Conservation (phyloP, 257 asterid genomes). For the Forsythia viridissima region DNA sequence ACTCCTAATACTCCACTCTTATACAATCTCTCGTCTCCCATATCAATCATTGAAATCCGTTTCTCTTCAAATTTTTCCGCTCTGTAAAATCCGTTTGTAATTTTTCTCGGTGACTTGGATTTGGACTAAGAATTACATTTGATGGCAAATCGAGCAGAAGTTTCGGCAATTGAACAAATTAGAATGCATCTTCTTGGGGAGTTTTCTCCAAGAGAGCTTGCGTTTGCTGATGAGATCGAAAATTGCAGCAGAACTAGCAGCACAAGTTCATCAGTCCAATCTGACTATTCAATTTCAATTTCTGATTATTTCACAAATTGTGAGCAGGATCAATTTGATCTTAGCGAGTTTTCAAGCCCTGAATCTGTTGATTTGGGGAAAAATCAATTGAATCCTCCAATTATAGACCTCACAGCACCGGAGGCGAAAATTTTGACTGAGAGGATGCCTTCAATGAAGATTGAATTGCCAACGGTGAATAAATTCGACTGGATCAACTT, state of each 20-base stretch:
- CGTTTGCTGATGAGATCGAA: slow-evolving; percentile 1
- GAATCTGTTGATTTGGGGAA: neutral
- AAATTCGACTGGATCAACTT: slow-evolving; percentile 31
- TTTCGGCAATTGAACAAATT: slow-evolving; percentile 39
- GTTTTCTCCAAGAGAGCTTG: slow-evolving; percentile 14
- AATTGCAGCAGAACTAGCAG: slow-evolving; percentile 2
- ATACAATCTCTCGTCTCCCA: neutral
- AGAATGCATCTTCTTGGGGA: slow-evolving; percentile 48
- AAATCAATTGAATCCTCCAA: neutral
- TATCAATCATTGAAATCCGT: neutral
- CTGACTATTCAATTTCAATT: slow-evolving; percentile 16
- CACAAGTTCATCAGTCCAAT: slow-evolving; percentile 13
- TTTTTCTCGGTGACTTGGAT: too few relatives aligned
- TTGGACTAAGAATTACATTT: too few relatives aligned
- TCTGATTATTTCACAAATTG: slow-evolving; percentile 16
- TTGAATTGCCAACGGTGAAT: slow-evolving; percentile 17
- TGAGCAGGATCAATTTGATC: neutral
- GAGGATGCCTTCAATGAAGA: slow-evolving; percentile 24
- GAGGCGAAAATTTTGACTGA: neutral
- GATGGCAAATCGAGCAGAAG: slow-evolving; percentile 30
- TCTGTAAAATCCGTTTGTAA: neutral
- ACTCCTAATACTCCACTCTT: neutral
- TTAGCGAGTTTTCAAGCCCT: neutral
- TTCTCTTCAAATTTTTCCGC: neutral
- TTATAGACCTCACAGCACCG: slow-evolving; percentile 15